Percentiles rank a stretch among this genome's conserved stretches.
phyloP scores from a whole-genome alignment of 352 stramenopile genomes.

The Globisporangium emineosum region DNA sequence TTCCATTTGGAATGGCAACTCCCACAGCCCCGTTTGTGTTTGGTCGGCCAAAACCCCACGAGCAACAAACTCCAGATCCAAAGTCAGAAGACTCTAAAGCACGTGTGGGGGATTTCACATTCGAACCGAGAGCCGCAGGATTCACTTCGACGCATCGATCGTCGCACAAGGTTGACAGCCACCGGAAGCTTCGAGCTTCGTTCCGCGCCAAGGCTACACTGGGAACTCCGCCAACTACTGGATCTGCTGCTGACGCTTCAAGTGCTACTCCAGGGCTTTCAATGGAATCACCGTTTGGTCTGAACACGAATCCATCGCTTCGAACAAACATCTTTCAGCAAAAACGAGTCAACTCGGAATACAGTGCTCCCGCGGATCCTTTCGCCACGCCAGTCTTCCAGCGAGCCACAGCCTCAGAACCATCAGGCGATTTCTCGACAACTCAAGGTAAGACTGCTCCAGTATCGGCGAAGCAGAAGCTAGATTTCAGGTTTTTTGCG shows the following conservation, averaged over 20 bases:
- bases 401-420: slow-evolving; percentile 9
- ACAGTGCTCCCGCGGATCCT: slow-evolving; percentile 37
- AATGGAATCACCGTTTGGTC: slow-evolving; percentile 28
- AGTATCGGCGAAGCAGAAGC: not conserved
- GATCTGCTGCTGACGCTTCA: not conserved
- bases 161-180: slow-evolving; percentile 9
- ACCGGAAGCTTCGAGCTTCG: slow-evolving; percentile 22
- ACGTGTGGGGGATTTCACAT: slow-evolving; percentile 12
- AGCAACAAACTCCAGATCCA: not conserved
- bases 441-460: not conserved
- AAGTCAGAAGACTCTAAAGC: not conserved
- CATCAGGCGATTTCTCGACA: not conserved
- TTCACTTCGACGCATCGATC: slow-evolving; percentile 1
- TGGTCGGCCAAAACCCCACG: not conserved
- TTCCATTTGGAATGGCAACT: slow-evolving; percentile 24
- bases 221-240: slow-evolving; percentile 20
- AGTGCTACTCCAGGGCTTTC: slow-evolving; percentile 11
- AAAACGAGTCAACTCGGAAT: slow-evolving; percentile 20
- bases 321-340: slow-evolving; percentile 29
- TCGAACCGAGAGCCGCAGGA: slow-evolving; percentile 8
- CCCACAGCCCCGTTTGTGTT: slow-evolving; percentile 23
- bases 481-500: slow-evolving; percentile 15
- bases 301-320: slow-evolving; percentile 17
- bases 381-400: slow-evolving; percentile 46
- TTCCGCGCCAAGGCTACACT: slow-evolving; percentile 29